A percentile compares a stretch with the other conserved stretches of the same genome.
phyloP scores from a whole-genome alignment of 129 eudicot species.

The Lactuca saligna region DNA sequence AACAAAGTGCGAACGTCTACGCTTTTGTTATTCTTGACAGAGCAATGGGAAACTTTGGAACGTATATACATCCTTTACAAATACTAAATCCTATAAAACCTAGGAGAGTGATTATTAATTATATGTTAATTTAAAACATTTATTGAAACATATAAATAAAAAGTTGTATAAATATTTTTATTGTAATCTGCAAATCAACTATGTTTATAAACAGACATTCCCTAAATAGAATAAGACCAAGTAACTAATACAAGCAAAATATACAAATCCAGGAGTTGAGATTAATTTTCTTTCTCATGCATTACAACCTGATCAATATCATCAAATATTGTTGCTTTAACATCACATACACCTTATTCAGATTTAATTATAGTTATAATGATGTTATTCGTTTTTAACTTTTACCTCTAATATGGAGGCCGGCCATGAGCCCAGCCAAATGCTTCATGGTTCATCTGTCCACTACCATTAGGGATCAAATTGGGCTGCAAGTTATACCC shows the following conservation, averaged over 20 bases:
- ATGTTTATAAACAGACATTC: background rate
- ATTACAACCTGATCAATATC: slow-evolving; percentile 20
- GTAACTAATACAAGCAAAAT: slow-evolving; percentile 22
- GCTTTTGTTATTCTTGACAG: background rate
- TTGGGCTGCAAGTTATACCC: slow-evolving; percentile 55
- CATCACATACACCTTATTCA: slow-evolving; percentile 27
- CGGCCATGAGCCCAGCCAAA: slow-evolving; percentile 63
- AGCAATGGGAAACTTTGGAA: slow-evolving; percentile 3
- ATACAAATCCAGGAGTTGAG: slow-evolving; percentile 17
- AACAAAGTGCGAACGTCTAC: background rate
- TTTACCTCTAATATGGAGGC: slow-evolving; percentile 47
- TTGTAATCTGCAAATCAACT: background rate
- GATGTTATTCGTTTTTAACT: background rate
- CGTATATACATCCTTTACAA: background rate
- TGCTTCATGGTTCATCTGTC: slow-evolving; percentile 65
- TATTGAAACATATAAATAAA: too few relatives aligned
- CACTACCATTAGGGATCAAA: slow-evolving; percentile 58
- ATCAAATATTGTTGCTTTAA: slow-evolving; percentile 19
- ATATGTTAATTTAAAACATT: too few relatives aligned
- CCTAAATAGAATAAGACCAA: background rate
- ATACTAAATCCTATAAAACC: slow-evolving; percentile 4
- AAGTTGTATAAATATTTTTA: background rate
- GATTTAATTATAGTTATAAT: slow-evolving; percentile 8
- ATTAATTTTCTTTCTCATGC: slow-evolving; percentile 1
- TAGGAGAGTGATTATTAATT: background rate